Evolutionary conservation across 1,284 basidiomycete genomes (phyloP).

Genomic region (Pulveroboletus sp.): DNA sequence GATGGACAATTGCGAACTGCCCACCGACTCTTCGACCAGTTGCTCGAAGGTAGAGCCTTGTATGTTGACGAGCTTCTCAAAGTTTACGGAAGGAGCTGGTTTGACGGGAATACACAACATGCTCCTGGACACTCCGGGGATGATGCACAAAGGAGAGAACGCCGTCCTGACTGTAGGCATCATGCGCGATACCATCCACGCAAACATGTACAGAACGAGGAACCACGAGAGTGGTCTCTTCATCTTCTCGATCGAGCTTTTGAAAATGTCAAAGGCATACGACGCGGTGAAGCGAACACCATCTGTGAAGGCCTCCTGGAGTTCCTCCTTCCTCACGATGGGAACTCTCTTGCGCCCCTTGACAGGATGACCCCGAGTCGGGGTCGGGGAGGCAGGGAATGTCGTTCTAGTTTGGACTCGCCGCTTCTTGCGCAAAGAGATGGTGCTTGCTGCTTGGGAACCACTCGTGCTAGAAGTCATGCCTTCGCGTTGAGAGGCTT

Average conservation of each 20-base stretch:
- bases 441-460: slow-evolving; percentile 10
- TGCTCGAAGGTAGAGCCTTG: slow-evolving; percentile 64
- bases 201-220: slow-evolving; percentile 53
- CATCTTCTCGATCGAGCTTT: slow-evolving; percentile 48
- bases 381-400: slow-evolving; percentile 10
- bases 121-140: slow-evolving; percentile 57
- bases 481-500: slow-evolving; percentile 8
- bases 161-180: slow-evolving; percentile 45
- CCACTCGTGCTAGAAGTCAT: slow-evolving; percentile 3
- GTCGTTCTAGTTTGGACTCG: slow-evolving; percentile 20
- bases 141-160: slow-evolving; percentile 56
- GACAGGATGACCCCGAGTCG: slow-evolving; percentile 2
- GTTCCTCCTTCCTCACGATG: slow-evolving; percentile 22
- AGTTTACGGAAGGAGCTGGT: slow-evolving; percentile 46
- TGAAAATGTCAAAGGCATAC: slow-evolving; percentile 50
- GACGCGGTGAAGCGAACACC: slow-evolving; percentile 34
- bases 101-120: slow-evolving; percentile 42
- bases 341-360: slow-evolving; percentile 21
- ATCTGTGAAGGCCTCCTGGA: slow-evolving; percentile 25
- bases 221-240: slow-evolving; percentile 56
- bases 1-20: slow-evolving; percentile 57
- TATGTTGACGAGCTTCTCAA: slow-evolving; percentile 55
- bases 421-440: slow-evolving; percentile 24
- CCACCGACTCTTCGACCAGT: slow-evolving; percentile 56
- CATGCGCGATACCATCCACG: slow-evolving; percentile 43